A percentile compares a stretch with the other conserved stretches of the same genome.
phyloP scores from a whole-genome alignment of 129 eudicot species.

The Tanacetum coccineum region DNA sequence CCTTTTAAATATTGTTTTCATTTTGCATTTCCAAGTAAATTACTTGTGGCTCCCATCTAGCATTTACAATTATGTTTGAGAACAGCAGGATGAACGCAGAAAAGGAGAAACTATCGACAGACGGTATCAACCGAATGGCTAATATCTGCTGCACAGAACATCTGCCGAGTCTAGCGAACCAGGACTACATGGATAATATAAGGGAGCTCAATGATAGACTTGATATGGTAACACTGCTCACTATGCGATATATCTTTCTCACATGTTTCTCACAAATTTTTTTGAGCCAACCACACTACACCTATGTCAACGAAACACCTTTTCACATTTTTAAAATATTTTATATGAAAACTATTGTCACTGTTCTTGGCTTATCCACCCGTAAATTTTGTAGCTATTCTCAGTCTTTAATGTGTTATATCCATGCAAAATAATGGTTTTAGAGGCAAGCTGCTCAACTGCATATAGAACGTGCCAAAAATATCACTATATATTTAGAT shows the following conservation, averaged over 20 bases:
- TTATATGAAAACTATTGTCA: not conserved
- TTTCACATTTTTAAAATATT: not conserved
- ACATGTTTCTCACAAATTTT: not conserved
- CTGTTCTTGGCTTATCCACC: not conserved
- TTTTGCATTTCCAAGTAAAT: not conserved
- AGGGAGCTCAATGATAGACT: slow-evolving; percentile 33
- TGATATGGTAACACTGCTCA: slow-evolving; percentile 28
- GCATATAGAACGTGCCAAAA: not conserved
- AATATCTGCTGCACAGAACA: slow-evolving; percentile 1
- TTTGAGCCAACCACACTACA: no score
- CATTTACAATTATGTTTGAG: slow-evolving; percentile 6
- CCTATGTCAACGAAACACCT: no score
- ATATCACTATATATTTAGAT: not conserved
- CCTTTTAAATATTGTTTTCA: not conserved
- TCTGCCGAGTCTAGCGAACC: not conserved
- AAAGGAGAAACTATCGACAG: slow-evolving; percentile 18
- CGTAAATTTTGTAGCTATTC: slow-evolving; percentile 3
- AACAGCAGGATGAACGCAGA: slow-evolving; percentile 28
- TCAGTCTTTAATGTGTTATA: not conserved
- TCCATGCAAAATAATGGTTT: not conserved
- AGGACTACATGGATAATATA: slow-evolving; percentile 33
- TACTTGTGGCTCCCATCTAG: slow-evolving; percentile 3
- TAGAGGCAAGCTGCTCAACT: not conserved
- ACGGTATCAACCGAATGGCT: slow-evolving; percentile 4
- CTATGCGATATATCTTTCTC: not conserved